A percentile compares a stretch with the other conserved stretches of the same genome.
Conservation (phyloP, 805 yeast species). For the Candida caryicola region DNA sequence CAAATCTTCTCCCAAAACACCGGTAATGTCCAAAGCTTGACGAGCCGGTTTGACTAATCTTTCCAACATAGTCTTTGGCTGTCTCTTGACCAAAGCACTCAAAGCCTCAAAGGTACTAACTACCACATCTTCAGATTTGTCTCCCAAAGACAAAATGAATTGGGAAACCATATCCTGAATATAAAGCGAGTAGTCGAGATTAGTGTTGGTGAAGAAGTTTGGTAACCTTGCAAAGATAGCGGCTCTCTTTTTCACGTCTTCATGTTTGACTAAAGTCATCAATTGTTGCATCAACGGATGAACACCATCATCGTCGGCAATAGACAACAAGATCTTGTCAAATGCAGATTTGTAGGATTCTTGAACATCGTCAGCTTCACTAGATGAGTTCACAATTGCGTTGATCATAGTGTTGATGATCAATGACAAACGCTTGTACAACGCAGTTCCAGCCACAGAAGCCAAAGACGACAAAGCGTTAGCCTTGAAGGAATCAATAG, state of each 20-base stretch:
- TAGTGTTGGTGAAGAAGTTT: slow-evolving; percentile 62
- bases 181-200: slow-evolving; percentile 68
- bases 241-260: slow-evolving; percentile 61
- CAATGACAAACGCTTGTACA: slow-evolving; percentile 66
- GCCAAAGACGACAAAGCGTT: slow-evolving; percentile 83
- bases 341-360: slow-evolving; percentile 53
- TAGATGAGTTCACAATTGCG: slow-evolving; percentile 43
- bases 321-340: slow-evolving; percentile 67
- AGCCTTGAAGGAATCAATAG: slow-evolving; percentile 83
- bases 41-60: slow-evolving; percentile 76
- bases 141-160: slow-evolving; percentile 71
- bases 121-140: slow-evolving; percentile 60
- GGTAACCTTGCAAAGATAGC: slow-evolving; percentile 67
- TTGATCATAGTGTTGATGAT: slow-evolving; percentile 74
- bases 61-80: slow-evolving; percentile 75
- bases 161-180: slow-evolving; percentile 71
- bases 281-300: slow-evolving; percentile 84
- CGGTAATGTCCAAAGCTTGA: slow-evolving; percentile 65
- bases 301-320: slow-evolving; percentile 72
- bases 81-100: slow-evolving; percentile 61
- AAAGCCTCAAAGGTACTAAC: slow-evolving; percentile 64
- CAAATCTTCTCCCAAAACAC: slow-evolving; percentile 60
- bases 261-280: slow-evolving; percentile 71
- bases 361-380: slow-evolving; percentile 36
- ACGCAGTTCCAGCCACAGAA: slow-evolving; percentile 82